phyloP scores from a whole-genome alignment of 2,329 filamentous ascomycete genomes.

The Curvularia lunata region DNA sequence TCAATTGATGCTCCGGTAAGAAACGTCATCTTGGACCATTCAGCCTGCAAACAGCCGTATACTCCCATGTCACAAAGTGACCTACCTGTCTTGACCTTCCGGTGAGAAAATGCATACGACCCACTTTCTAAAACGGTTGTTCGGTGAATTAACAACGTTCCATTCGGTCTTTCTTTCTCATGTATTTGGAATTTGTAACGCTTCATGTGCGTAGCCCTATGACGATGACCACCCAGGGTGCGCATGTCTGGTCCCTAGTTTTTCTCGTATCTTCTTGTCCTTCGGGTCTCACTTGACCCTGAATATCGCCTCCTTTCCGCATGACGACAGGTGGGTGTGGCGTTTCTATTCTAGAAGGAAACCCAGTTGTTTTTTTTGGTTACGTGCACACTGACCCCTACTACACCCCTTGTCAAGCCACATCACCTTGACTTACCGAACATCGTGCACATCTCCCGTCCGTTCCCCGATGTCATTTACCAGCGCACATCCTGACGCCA shows the following conservation, averaged over 20 bases:
- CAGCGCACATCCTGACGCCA: not conserved
- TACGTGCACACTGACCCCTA: not conserved
- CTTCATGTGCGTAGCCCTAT: not conserved
- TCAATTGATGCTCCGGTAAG: too few species aligned
- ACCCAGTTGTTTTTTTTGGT: not conserved
- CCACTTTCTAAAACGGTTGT: not conserved
- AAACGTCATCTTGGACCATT: too few species aligned
- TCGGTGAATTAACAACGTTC: not conserved
- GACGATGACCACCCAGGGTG: not conserved
- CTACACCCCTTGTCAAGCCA: constrained; percentile 1
- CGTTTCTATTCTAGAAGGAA: not conserved
- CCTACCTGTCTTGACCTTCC: not conserved
- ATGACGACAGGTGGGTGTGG: not conserved
- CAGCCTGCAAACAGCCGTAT: not conserved
- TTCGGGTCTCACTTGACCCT: not conserved
- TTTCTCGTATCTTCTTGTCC: not conserved
- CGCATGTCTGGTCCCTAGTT: not conserved
- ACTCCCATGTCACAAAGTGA: not conserved
- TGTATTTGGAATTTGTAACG: not conserved
- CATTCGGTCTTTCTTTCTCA: not conserved
- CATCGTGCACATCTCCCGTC: constrained; percentile 10
- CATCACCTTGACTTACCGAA: constrained; percentile 1
- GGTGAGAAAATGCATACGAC: not conserved
- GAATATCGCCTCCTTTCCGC: not conserved
- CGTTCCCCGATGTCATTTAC: constrained; percentile 1